Conservation (phyloP, 768 basidiomycete species). For the Neoboletus magnificus region DNA sequence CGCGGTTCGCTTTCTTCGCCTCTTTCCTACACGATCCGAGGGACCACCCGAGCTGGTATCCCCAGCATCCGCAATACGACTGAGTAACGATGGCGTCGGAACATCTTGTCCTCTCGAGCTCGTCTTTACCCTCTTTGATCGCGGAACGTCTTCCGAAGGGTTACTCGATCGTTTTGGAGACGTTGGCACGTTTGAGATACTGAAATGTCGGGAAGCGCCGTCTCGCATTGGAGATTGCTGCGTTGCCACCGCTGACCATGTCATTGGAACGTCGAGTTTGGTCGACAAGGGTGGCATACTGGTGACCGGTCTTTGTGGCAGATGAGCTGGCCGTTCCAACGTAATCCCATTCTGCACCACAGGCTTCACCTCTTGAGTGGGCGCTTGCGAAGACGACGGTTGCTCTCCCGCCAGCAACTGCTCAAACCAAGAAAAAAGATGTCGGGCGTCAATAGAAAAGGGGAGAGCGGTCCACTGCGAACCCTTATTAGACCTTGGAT, state of each 20-base stretch:
- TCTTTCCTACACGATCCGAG: slow-evolving; percentile 19
- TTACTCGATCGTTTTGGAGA: slow-evolving; percentile 26
- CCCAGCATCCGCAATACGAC: slow-evolving; percentile 36
- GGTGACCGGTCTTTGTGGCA: slow-evolving; percentile 23
- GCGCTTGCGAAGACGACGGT: slow-evolving; percentile 17
- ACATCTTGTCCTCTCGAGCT: slow-evolving; percentile 27
- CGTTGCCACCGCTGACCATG: slow-evolving; percentile 6
- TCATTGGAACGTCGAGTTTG: slow-evolving; percentile 13
- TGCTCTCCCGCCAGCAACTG: slow-evolving; percentile 37
- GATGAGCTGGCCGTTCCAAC: slow-evolving; percentile 24
- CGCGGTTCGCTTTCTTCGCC: slow-evolving; percentile 17
- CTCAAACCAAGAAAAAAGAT: slow-evolving; percentile 40
- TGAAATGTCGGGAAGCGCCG: slow-evolving; percentile 1
- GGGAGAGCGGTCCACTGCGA: slow-evolving; percentile 46
- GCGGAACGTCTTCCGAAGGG: slow-evolving; percentile 31
- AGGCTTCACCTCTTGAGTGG: slow-evolving; percentile 9
- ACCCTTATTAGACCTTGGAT: slow-evolving; percentile 51
- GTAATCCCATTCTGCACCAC: slow-evolving; percentile 12
- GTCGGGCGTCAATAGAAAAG: slow-evolving; percentile 39
- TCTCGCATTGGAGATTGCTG: slow-evolving; percentile 17
- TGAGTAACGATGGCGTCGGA: slow-evolving; percentile 41
- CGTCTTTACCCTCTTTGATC: slow-evolving; percentile 34
- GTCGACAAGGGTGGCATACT: slow-evolving; percentile 12
- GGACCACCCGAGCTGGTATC: slow-evolving; percentile 13
- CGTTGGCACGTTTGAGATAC: slow-evolving; percentile 5